Base-by-base conservation (phyloP, 139 green algal genomes). In the Spirogloea muscicola region DNA sequence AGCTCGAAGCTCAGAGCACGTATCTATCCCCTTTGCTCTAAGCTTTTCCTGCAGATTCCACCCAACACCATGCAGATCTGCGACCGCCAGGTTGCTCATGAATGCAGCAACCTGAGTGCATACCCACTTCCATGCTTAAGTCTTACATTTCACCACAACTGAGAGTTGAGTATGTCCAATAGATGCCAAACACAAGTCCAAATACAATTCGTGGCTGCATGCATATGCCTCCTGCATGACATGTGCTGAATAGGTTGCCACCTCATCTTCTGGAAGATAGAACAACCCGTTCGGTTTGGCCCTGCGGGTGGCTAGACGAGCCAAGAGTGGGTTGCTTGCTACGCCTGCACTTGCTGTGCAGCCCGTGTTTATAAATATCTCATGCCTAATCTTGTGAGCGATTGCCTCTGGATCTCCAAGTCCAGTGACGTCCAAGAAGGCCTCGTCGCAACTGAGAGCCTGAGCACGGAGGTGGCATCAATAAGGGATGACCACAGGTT, bases 371-470 rank as follows among this genome's bases (percentile, higher is more conserved):
- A 40, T 62, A 31, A 58, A 27, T 18, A 83, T 83, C 18, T 85
- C 59, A 0, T 71, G 49, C 0, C 92, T 59, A 3, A 97, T 81
- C 0, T 13, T 33, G 18, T 7, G 7, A 21, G 39, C 72, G n/a
- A 70, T 61, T 7, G 33, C 72, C 3, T 69, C 55, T 76, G 25
- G 43, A 63, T 96, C 87, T 2, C 81, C 84, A 4, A 94, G 63
- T 3, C 89, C 88, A 1, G 90, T 96, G 7, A 96, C 62, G 74
- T 98, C 94, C 57, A 98, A 64, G 63, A 89, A 96, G 7, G 94
- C 94, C 80, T 99, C 94, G 68, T 99, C 94, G 74, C 87, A 94
- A 39, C 87, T 95, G 34, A 98, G 58, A 3, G 93, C 89, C 84
- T 96, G 85, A 38, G n/a, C n/a, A n/a, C n/a, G n/a, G n/a, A n/a